Percentiles rank a stretch among this genome's conserved stretches.
Evolutionary conservation across 306 rosid species (phyloP).

Genomic region (Vigna nakashimae): DNA sequence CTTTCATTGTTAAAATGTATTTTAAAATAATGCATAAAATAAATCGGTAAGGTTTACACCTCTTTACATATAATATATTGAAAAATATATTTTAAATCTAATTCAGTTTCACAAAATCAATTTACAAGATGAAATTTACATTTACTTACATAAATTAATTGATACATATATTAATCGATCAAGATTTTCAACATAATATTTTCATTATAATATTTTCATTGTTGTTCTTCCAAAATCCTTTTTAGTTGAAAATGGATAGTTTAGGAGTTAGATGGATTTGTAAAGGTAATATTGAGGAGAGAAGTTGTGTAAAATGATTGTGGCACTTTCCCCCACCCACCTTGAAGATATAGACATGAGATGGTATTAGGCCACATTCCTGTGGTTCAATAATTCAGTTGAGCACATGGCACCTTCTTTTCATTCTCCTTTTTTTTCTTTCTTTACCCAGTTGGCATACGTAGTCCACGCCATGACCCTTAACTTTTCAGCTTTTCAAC

Average conservation of each 20-base stretch:
- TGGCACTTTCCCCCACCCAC: constrained; percentile 44
- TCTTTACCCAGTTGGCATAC: constrained; percentile 45
- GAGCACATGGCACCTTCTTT: constrained; percentile 64
- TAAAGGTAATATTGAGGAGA: constrained; percentile 51
- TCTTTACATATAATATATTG: too few relatives aligned
- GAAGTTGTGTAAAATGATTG: constrained; percentile 37
- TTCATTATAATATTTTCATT: too few relatives aligned
- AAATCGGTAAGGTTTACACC: accelerated
- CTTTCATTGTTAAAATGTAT: accelerated
- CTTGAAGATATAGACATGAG: constrained; percentile 61
- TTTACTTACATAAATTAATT: too few relatives aligned
- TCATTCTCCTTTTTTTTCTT: not conserved
- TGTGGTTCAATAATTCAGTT: constrained; percentile 66
- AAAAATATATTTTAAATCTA: too few relatives aligned
- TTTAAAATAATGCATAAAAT: accelerated
- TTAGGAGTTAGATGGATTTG: constrained; percentile 39
- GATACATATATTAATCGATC: too few relatives aligned
- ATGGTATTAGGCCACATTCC: constrained; percentile 35
- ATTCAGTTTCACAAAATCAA: too few relatives aligned
- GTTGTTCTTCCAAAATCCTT: too few relatives aligned
- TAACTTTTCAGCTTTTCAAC: constrained; percentile 51
- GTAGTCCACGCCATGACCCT: constrained; percentile 47
- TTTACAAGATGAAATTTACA: too few relatives aligned
- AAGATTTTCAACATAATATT: too few relatives aligned
- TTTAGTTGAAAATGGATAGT: not conserved